Evolutionary conservation across 2,329 filamentous ascomycete species (phyloP).

Genomic region (Penicillium paneum): DNA sequence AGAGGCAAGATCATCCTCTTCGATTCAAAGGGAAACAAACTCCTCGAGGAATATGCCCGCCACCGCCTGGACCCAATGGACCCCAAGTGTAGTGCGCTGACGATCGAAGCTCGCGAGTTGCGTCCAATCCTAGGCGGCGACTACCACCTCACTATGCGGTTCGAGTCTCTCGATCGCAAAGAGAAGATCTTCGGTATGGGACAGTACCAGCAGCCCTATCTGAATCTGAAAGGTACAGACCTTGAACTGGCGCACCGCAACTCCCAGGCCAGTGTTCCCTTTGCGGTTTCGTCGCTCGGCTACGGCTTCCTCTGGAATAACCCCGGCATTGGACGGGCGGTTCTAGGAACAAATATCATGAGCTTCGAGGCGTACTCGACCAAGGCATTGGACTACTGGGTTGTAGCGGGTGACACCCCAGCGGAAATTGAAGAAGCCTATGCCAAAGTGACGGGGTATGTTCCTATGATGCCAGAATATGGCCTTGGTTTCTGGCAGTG

Average conservation of each 20-base stretch:
- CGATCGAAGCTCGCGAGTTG: constrained; percentile 58
- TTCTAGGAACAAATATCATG: constrained; percentile 60
- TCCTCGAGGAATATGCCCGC: constrained; percentile 55
- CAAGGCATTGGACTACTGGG: constrained; percentile 60
- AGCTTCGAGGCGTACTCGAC: constrained; percentile 61
- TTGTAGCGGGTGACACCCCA: constrained; percentile 57
- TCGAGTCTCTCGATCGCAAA: constrained; percentile 54
- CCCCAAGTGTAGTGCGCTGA: constrained; percentile 58
- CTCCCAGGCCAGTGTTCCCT: constrained; percentile 64
- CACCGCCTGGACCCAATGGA: constrained; percentile 52
- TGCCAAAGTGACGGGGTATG: constrained; percentile 55
- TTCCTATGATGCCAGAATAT: constrained; percentile 67
- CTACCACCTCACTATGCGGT: constrained; percentile 57
- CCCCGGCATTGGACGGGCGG: constrained; percentile 58
- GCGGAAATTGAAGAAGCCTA: constrained; percentile 57
- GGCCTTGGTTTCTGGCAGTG: constrained; percentile 68
- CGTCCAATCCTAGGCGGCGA: constrained; percentile 52
- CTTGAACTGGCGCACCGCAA: constrained; percentile 65
- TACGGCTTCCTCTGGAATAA: constrained; percentile 68
- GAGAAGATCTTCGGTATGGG: constrained; percentile 69
- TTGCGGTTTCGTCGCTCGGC: constrained; percentile 57
- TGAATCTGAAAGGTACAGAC: constrained; percentile 63
- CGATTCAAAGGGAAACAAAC: constrained; percentile 40
- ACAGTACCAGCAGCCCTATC: constrained; percentile 62
- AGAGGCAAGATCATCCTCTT: constrained; percentile 52